Evolutionary conservation across 345 rosid species (phyloP), one percentile per base, ranked within the genome.

Genomic region (Citrus sp.): DNA sequence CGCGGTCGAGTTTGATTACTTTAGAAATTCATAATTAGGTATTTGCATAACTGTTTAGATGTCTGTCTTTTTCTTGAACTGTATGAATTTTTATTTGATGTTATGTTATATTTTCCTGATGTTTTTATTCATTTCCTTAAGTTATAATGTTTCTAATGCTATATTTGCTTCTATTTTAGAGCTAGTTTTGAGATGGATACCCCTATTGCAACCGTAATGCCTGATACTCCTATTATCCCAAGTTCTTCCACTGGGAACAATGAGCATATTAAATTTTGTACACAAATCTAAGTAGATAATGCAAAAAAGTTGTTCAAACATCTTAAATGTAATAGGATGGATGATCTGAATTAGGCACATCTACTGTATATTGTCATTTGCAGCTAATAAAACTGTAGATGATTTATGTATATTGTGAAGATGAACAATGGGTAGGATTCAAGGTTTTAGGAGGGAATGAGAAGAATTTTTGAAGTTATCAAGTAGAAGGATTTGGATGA

Each of bases 401-500:
- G 46, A 40, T 40, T 40, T 40, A 40, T 37, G 40, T 37, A 37
- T 40, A 40, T 40, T 9, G 46, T 9, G 46, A 40, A 9, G 46
- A 40, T 40, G 46, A 58, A 72, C 25, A 84, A 89, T 80, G 92
- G 90, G 4, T 90, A 88, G 88, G 80, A 59, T 40, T 13, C 9
- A 61, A 82, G 81, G 13, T 35, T 81, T 85, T 89, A 87, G 37
- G 85, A 79, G 72, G 80, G 83, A 70, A 85, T 87, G 88, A 80
- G 85, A 76, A 67, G 69, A 27, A 65, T 86, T 10, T 79, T 63
- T 34, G 70, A 70, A 30, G 76, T 85, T 24, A 25, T 89, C 42
- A 83, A 79, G 82, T 81, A 74, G 69, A 88, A 89, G 27, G 92
- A 91, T 35, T 34, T 69, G 27, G 85, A 77, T 35, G 90, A 87